Evolutionary conservation across 169 alveolate species (phyloP).

Genomic region (Plasmodium berghei): DNA sequence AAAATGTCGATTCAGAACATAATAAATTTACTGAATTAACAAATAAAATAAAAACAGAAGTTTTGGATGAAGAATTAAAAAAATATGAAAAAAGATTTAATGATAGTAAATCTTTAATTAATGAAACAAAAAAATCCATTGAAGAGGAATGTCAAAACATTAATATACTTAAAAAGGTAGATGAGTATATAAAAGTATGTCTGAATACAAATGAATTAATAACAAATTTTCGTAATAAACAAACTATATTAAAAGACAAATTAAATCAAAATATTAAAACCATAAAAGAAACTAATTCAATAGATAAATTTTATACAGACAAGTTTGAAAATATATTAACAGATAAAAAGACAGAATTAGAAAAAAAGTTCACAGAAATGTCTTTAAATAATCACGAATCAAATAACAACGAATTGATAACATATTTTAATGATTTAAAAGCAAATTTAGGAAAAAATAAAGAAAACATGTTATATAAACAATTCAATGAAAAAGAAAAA

Average conservation of each 20-base stretch:
- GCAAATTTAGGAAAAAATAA: too few species aligned
- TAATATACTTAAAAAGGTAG: not conserved
- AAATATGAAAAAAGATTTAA: not conserved
- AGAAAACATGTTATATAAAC: too few species aligned
- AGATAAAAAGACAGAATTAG: not conserved
- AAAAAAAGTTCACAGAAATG: too few species aligned
- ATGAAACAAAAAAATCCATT: not conserved
- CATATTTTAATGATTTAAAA: too few species aligned
- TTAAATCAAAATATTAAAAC: slow-evolving; percentile 2
- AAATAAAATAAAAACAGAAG: too few species aligned
- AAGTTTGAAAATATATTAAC: not conserved
- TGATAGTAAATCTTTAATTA: not conserved
- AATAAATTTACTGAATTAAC: too few species aligned
- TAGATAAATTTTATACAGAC: not conserved
- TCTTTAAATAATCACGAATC: too few species aligned
- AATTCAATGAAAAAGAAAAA: too few species aligned
- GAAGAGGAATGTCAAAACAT: slow-evolving; percentile 5
- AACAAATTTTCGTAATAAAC: not conserved
- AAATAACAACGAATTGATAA: too few species aligned
- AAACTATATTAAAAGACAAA: not conserved
- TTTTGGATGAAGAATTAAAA: not conserved
- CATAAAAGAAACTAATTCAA: not conserved
- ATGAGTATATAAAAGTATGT: not conserved
- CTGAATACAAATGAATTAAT: not conserved
- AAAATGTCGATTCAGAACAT: too few species aligned